Percentiles rank a stretch among this genome's conserved stretches.
These are phyloP conservation scores for Musa balbisiana DNA, from an alignment of 202 grass and related monocot species.

Conservation along the genomic window DNA sequence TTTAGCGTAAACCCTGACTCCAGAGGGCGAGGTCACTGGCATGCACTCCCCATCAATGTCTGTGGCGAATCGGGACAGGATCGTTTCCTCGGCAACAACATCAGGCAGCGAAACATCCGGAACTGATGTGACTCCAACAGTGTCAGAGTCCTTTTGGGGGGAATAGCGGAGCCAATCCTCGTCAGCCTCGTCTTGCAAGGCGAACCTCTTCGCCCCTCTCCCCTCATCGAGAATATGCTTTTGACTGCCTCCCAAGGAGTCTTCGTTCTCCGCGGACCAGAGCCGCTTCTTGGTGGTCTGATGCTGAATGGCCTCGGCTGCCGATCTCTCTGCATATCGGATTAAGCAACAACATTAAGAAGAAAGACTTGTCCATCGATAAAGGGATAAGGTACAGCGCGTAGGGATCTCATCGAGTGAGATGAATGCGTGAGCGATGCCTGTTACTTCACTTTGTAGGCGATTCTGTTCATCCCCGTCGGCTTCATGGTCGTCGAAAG, in stretches of 20 bases:
- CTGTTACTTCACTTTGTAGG: neutral
- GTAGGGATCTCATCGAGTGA: no score
- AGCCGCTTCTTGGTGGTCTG: constrained; percentile 10
- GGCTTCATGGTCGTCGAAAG: constrained; percentile 20
- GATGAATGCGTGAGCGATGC: neutral
- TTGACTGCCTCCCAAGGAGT: constrained; percentile 16
- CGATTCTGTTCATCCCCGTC: constrained; percentile 19
- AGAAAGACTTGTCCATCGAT: neutral
- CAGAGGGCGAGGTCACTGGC: constrained; percentile 63
- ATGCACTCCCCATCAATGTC: constrained; percentile 68
- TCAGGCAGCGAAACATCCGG: neutral
- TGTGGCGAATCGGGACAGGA: constrained; percentile 59
- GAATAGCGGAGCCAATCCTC: constrained; percentile 59
- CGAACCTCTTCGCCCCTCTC: constrained; percentile 10
- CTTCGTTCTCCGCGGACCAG: constrained; percentile 14
- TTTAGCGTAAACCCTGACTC: constrained; percentile 78
- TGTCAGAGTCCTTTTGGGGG: constrained; percentile 16
- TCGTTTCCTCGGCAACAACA: constrained; percentile 34
- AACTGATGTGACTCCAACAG: constrained; percentile 9
- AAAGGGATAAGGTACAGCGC: no score
- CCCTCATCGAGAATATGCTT: neutral
- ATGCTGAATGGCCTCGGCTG: neutral
- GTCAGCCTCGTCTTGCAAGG: constrained; percentile 26
- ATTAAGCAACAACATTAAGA: neutral
- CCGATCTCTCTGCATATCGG: neutral